phyloP scores from a whole-genome alignment of 495 filamentous ascomycete genomes.

The Neurospora cerealis region DNA sequence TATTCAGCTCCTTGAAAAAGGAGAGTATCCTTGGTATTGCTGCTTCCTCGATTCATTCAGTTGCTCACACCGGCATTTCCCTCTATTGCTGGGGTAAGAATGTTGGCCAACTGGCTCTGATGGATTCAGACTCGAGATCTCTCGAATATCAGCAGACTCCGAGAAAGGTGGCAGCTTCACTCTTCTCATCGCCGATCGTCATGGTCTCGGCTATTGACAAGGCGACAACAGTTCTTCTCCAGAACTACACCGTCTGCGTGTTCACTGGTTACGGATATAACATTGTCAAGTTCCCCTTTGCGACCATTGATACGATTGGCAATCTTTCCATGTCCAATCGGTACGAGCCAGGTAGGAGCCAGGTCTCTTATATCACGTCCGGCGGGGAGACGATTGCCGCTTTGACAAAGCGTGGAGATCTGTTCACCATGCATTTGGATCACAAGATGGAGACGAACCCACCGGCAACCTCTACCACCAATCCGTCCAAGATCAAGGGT shows the following conservation, averaged over 20 bases:
- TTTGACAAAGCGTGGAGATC: conserved; percentile 69
- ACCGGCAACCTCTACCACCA: conserved; percentile 67
- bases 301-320: conserved; percentile 57
- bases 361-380: conserved; percentile 63
- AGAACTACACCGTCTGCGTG: conserved; percentile 81
- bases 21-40: conserved; percentile 74
- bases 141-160: conserved; percentile 73
- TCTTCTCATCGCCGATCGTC: conserved; percentile 67
- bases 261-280: conserved; percentile 91
- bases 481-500: conserved; percentile 73
- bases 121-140: conserved; percentile 89
- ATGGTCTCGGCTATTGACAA: conserved; percentile 84
- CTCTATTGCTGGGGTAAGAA: conserved; percentile 96
- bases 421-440: conserved; percentile 70
- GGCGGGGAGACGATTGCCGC: conserved; percentile 88
- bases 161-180: conserved; percentile 75
- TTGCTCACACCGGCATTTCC: conserved; percentile 69
- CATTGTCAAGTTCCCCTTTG: conserved; percentile 66
- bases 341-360: conserved; percentile 52
- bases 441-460: conserved; percentile 50
- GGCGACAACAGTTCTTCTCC: conserved; percentile 76
- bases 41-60: conserved; percentile 87
- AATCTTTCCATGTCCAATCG: conserved; percentile 54
- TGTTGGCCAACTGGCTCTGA: conserved; percentile 83
- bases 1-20: conserved; percentile 83